Base-by-base conservation (phyloP, 2,329 filamentous ascomycete species). In the Colletotrichum gigasporum region DNA sequence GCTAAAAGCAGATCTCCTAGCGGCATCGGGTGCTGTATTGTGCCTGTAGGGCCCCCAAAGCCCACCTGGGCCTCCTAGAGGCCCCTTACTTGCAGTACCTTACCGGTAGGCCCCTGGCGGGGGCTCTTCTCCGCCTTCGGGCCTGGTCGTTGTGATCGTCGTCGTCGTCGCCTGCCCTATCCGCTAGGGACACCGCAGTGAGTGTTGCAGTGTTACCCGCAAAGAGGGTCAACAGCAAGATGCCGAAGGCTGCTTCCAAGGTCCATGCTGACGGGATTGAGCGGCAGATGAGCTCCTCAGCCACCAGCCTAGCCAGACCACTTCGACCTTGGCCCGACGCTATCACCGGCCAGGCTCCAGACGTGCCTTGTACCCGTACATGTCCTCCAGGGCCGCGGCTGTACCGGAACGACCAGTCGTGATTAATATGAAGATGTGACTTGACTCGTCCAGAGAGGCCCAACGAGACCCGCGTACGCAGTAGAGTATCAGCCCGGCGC, bases 1-100 rank as follows among this genome's bases (percentile, higher is more conserved):
- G 44, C 63, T 47, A 57, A 39, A 56, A 16, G 57, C 30, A 65
- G 58, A 65, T 65, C 63, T 18, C 26, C n/a, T 63, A 56, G 62
- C 37, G 57, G 57, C 57, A 57, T 52, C 39, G 37, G 16, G 32
- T 20, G 39, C 50, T 52, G 24, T 30, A 24, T 24, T 28, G 18
- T 26, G 12, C 20, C n/a, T 14, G n/a, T n/a, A 37, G n/a, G 34
- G 34, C 9, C 9, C 34, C 9, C n/a, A 9, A 37, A 9, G n/a
- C 34, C 34, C 9, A 37, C 34, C 10, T 37, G 34, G 34, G n/a
- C 9, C 34, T n/a, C n/a, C n/a, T n/a, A 37, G n/a, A n/a, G 34
- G 34, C 34, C 9, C 34, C 34, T 10, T 10, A 37, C n/a, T n/a
- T 37, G n/a, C 34, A 37, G n/a, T n/a, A n/a, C n/a, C n/a, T n/a